Evolutionary conservation across 352 stramenopile genomes (phyloP), one percentile per base, ranked within the genome.

Genomic region (Halophytophthora polymorphica): DNA sequence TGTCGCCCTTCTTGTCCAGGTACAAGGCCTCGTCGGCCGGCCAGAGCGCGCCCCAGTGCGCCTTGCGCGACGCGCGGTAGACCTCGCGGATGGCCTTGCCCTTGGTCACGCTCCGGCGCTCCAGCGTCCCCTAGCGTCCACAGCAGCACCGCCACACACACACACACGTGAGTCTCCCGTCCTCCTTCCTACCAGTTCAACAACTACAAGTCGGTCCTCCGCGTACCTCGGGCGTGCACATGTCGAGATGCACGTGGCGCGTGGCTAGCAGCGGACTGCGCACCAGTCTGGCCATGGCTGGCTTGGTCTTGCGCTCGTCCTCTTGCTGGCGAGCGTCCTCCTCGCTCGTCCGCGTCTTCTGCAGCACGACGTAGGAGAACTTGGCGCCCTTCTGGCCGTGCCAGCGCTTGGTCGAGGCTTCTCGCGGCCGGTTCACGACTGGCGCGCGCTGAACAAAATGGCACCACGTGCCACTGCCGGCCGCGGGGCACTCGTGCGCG

Each of bases 401-500:
- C 81, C 81, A 94, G 53, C 83, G 77, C 78, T 91, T 89, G 1
- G 77, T 69, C 13, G 79, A 90, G 19, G 73, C 69, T 35, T 89
- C 79, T 14, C 81, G 82, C 33, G 83, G 83, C n/a, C 66, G 77
- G 36, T 84, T 69, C 19, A 94, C 81, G 42, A 76, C 65, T 2
- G 84, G 84, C 19, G 83, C 76, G 37, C 84, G 82, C 66, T 95
- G 84, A 17, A 90, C 80, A 53, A 95, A 95, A 49, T 95, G 84
- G 34, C 84, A 95, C 84, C 84, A 95, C 14, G 82, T 90, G 21
- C 25, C 25, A 8, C 71, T 81, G 50, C 80, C 74, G 22, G 56
- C 66, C 11, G 74, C 76, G 7, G 84, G 78, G 37, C 84, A 95
- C 75, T 90, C 25, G 25, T 31, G 25, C 25, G 83, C 64, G 46